These are phyloP conservation scores for Lipomyces mesembrius DNA, from an alignment of 805 yeast genomes.

Conservation along the genomic window DNA sequence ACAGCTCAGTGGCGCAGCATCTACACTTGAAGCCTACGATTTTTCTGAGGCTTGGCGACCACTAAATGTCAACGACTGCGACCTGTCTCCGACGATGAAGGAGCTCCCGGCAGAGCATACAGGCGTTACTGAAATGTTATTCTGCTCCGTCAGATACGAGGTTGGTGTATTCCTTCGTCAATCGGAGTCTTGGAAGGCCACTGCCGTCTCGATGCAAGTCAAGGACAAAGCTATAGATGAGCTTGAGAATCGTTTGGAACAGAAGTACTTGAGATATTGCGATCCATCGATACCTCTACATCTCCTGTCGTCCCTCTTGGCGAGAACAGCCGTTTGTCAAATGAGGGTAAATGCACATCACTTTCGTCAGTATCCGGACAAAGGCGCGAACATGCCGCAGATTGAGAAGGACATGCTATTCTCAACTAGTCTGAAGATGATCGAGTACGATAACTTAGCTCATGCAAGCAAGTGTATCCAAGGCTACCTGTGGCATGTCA, in stretches of 20 bases:
- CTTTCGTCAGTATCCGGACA: neutral
- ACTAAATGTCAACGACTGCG: neutral
- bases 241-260: neutral
- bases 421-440: neutral
- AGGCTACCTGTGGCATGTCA: neutral
- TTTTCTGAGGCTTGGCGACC: neutral
- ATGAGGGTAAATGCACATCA: neutral
- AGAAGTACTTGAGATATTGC: neutral
- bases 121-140: neutral
- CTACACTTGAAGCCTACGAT: neutral
- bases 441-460: neutral
- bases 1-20: neutral
- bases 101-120: neutral
- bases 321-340: neutral
- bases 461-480: neutral
- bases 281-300: neutral
- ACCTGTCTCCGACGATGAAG: neutral
- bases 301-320: neutral
- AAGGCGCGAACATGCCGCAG: neutral
- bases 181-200: too few species aligned
- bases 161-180: too few species aligned
- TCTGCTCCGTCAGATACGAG: neutral
- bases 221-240: neutral
- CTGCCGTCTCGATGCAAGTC: neutral
- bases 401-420: neutral